phyloP scores from a whole-genome alignment of 148 eudicot genomes.

The Rhododendron simsii region DNA sequence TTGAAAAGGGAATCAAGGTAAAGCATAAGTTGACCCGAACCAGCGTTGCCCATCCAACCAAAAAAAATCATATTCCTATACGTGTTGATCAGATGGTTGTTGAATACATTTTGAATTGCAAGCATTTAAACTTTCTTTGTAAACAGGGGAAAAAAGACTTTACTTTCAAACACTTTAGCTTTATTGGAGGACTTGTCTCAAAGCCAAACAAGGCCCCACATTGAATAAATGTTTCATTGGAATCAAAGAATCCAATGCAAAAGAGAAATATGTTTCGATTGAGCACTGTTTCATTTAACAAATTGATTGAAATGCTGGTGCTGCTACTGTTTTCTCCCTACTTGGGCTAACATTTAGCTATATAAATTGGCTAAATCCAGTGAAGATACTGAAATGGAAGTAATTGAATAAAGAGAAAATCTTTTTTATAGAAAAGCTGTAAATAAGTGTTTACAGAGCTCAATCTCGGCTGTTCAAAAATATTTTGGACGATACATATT shows the following conservation, averaged over 20 bases:
- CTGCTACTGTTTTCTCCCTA: background rate
- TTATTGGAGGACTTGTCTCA: background rate
- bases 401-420: too few species aligned
- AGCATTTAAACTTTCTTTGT: background rate
- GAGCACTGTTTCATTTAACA: background rate
- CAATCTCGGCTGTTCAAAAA: too few species aligned
- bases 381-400: background rate
- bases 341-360: background rate
- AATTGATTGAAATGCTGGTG: background rate
- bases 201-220: background rate
- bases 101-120: background rate
- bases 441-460: too few species aligned
- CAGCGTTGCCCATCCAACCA: background rate
- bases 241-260: slow-evolving; percentile 6
- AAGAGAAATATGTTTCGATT: background rate
- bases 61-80: background rate
- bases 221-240: background rate
- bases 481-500: too few species aligned
- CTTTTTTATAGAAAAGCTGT: too few species aligned
- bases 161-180: background rate
- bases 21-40: too few species aligned
- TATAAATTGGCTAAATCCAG: background rate
- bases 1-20: background rate
- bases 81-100: background rate
- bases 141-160: too few species aligned